Evolutionary conservation across 148 eudicot genomes (phyloP).

Genomic region (Amaranthus palmeri): DNA sequence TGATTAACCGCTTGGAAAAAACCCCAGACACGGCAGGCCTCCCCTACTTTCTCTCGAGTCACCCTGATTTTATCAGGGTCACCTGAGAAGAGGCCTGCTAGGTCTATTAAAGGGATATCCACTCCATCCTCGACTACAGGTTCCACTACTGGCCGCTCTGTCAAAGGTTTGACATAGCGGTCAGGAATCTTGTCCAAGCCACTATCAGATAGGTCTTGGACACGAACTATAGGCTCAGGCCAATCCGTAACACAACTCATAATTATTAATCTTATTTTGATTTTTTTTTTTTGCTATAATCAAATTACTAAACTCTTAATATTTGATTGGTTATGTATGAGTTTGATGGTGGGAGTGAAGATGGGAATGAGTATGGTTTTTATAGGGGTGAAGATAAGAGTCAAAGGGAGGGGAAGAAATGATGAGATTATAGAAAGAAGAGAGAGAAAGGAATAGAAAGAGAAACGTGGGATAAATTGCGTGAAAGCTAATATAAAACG

Average conservation of each 20-base stretch:
- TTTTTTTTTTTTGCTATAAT: neutral
- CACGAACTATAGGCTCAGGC: constrained; percentile 87
- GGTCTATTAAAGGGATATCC: constrained; percentile 70
- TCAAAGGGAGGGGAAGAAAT: constrained; percentile 4
- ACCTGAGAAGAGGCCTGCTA: constrained; percentile 30
- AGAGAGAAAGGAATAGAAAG: neutral
- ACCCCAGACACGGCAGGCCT: constrained; percentile 75
- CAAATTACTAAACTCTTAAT: neutral
- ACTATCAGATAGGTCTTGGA: constrained; percentile 70
- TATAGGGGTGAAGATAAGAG: constrained; percentile 11
- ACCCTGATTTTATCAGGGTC: constrained; percentile 7
- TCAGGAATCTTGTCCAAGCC: constrained; percentile 43
- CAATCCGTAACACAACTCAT: constrained; percentile 49
- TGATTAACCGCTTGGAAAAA: constrained; percentile 84
- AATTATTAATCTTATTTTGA: neutral
- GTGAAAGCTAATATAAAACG: constrained; percentile 19
- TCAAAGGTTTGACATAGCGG: constrained; percentile 51
- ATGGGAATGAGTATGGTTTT: neutral
- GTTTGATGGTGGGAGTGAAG: neutral
- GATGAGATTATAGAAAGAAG: neutral
- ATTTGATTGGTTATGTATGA: neutral
- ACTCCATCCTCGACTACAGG: neutral
- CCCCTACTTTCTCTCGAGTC: constrained; percentile 26
- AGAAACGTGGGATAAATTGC: constrained; percentile 22
- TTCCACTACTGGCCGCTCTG: constrained; percentile 40